Evolutionary conservation across 176 grass and related monocot species (phyloP).

Genomic region (Saccharum officinarum): DNA sequence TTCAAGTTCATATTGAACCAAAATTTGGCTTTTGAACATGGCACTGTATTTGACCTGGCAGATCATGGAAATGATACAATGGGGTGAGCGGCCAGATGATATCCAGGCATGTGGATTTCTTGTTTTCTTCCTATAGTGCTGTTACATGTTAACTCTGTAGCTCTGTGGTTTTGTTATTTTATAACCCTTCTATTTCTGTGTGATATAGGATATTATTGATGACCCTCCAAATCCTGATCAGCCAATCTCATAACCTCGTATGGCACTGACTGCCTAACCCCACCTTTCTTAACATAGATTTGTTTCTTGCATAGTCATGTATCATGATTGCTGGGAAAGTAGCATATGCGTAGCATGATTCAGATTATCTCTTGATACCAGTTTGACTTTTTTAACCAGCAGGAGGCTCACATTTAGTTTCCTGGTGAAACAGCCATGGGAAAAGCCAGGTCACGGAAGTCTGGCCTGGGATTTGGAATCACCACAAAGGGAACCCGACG

Average conservation of each 20-base stretch:
- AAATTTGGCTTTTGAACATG: neutral
- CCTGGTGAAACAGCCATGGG: constrained; percentile 54
- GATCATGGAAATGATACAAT: constrained; percentile 73
- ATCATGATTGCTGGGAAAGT: neutral
- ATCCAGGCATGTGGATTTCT: constrained; percentile 47
- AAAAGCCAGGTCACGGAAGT: constrained; percentile 37
- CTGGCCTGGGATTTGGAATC: constrained; percentile 25
- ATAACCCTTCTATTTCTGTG: neutral
- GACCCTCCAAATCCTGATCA: constrained; percentile 61
- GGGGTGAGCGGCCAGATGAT: constrained; percentile 64
- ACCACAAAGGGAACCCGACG: neutral
- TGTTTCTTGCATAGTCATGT: neutral
- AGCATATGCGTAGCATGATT: neutral
- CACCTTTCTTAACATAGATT: neutral
- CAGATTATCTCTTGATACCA: neutral
- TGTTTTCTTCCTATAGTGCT: neutral
- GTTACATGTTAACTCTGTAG: neutral
- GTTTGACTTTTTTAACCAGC: neutral
- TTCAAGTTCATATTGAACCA: neutral
- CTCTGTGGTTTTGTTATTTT: neutral
- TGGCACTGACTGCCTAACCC: constrained; percentile 29
- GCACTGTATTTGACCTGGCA: constrained; percentile 30
- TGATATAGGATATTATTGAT: constrained; percentile 57
- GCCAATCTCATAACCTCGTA: constrained; percentile 52
- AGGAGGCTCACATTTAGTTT: constrained; percentile 23